Percentiles rank a stretch among this genome's conserved stretches.
phyloP scores from a whole-genome alignment of 192 early-diverging fungal species.

The Lobulomyces angularis region DNA sequence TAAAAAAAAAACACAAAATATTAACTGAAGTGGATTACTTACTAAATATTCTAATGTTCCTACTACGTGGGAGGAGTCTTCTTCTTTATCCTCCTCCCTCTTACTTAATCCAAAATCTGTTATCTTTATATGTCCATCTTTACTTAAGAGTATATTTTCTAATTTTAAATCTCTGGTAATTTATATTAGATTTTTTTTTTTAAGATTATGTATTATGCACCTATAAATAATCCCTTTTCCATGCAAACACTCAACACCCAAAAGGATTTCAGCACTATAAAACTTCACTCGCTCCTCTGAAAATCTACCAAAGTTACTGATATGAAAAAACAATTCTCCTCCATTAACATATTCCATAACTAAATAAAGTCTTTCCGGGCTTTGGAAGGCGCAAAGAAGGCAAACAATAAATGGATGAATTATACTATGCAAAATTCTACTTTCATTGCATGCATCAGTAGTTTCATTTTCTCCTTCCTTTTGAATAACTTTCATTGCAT shows the following conservation, averaged over 20 bases:
- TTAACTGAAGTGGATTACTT: background rate
- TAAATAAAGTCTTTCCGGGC: conserved; percentile 23
- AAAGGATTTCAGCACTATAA: conserved; percentile 32
- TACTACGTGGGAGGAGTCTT: conserved; percentile 13
- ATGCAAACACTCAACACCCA: conserved; percentile 33
- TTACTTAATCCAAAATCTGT: conserved; percentile 40
- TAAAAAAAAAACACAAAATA: background rate
- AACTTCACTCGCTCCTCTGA: conserved; percentile 30
- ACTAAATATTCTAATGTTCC: conserved; percentile 41
- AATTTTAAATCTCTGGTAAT: conserved; percentile 34
- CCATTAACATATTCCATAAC: conserved; percentile 77
- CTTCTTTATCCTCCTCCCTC: conserved; percentile 15
- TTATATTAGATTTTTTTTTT: background rate
- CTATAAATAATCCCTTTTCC: conserved; percentile 35
- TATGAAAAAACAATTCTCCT: conserved; percentile 84
- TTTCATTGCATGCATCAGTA: conserved; percentile 13
- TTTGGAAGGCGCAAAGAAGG: conserved; percentile 38
- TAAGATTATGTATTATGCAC: conserved; percentile 7
- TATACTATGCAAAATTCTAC: conserved; percentile 26
- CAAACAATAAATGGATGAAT: conserved; percentile 40
- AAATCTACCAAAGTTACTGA: conserved; percentile 42
- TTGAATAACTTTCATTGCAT: conserved; percentile 35
- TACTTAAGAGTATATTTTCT: conserved; percentile 38
- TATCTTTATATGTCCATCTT: conserved; percentile 38
- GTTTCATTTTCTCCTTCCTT: conserved; percentile 10